Percentiles rank a stretch among this genome's conserved stretches.
phyloP scores from a whole-genome alignment of 2,329 filamentous ascomycete genomes.

The Cucurbitaria berberidis region DNA sequence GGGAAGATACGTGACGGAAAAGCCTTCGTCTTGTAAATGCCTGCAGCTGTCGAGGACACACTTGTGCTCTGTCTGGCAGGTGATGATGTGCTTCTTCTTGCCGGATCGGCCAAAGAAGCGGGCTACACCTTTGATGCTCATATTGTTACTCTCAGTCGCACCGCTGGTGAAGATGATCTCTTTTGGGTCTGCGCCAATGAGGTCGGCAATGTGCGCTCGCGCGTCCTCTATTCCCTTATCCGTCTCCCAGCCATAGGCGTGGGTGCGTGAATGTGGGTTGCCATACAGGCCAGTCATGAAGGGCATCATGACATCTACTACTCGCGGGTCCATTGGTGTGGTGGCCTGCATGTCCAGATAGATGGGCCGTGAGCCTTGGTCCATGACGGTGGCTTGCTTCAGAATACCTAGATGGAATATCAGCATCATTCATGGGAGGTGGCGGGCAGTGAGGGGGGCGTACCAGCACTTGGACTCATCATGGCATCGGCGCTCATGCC shows the following conservation, averaged over 20 bases:
- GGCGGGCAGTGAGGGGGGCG: conserved; percentile 5
- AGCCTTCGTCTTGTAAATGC: conserved; percentile 95
- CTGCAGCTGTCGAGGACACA: conserved; percentile 97
- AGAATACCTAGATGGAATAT: conserved; percentile 69
- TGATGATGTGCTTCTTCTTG: conserved; percentile 99
- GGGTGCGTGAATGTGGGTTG: conserved; percentile 95
- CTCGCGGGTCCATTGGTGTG: conserved; percentile 90
- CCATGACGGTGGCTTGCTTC: conserved; percentile 91
- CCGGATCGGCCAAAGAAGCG: conserved; percentile 90
- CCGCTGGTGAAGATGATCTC: conserved; percentile 99
- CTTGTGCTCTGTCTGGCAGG: conserved; percentile 97
- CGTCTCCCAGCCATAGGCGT: conserved; percentile 98
- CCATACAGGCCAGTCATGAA: conserved; percentile 93
- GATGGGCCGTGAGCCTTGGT: conserved; percentile 89
- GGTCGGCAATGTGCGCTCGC: conserved; percentile 77
- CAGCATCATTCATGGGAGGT: conserved; percentile 15
- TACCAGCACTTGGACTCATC: conserved; percentile 80
- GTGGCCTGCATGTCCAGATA: conserved; percentile 99
- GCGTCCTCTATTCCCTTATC: conserved; percentile 92
- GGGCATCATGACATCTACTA: conserved; percentile 95
- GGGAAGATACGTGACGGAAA: conserved; percentile 94
- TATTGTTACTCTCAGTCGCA: conserved; percentile 98
- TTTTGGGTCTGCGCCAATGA: conserved; percentile 94
- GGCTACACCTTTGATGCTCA: conserved; percentile 98
- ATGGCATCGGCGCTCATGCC: conserved; percentile 67